Evolutionary conservation across 371 early-diverging fungal species (phyloP), one percentile per base, ranked within the genome.

Genomic region (Rhizopus microsporus): DNA sequence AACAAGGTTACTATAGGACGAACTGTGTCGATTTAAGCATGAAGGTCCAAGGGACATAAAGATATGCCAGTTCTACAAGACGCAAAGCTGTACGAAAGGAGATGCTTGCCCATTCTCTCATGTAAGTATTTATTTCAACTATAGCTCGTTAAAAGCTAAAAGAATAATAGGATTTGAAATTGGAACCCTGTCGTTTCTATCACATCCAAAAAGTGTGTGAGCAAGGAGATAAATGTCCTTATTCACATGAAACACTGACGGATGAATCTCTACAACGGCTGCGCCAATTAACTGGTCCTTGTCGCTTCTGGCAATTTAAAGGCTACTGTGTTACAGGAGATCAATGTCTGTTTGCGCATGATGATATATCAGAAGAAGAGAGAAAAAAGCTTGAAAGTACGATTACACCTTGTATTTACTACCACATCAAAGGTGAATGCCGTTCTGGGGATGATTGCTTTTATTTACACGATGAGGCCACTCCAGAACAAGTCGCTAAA

Each of bases 101-200:
- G 56, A 57, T 8, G 49, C 56, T 0, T 75, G 76, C 30, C 38
- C 53, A 6, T 75, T 62, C 52, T 65, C 64, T 2, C 76, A 75
- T 58, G 75, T 69, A 69, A 64, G 55, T 47, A 29, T 46, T n/a
- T 33, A 23, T 23, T 23, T 23, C 2, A 23, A 2, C 2, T 23
- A 23, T 23, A 23, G 0, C 2, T 23, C 2, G 2, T 23, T 23
- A 23, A 23, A 23, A 23, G 23, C 23, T 23, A 23, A 23, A 23
- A 23, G 23, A 23, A 23, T 32, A 30, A 10, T 57, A 75, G 75
- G 63, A 77, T 40, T 34, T 74, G 30, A 61, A 61, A 23, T 1
- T 60, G 13, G 71, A 74, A 16, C 75, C 78, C 3, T 77, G 78
- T 55, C 62, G 72, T 16, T 74, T 74, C 43, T 72, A 54, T 16